phyloP scores from a whole-genome alignment of 352 stramenopile species.

The Phytophthora macrochlamydospora region DNA sequence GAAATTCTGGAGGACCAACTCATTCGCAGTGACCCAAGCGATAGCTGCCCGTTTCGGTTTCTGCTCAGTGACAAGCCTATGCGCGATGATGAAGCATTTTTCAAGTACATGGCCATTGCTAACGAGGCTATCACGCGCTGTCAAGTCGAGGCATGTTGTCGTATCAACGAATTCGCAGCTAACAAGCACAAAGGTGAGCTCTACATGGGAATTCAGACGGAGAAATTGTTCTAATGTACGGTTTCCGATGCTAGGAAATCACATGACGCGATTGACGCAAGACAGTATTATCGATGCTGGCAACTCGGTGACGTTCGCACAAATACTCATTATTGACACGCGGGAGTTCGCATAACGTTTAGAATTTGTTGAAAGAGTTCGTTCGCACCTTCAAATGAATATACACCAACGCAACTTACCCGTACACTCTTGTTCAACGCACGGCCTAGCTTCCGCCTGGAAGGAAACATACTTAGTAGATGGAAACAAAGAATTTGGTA shows the following conservation, averaged over 20 bases:
- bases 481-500: background rate
- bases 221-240: constrained; percentile 31
- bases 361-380: constrained; percentile 76
- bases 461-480: background rate
- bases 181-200: constrained; percentile 34
- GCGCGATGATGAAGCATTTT: constrained; percentile 37
- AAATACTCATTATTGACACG: background rate
- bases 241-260: constrained; percentile 47
- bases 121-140: constrained; percentile 39
- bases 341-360: constrained; percentile 2
- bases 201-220: constrained; percentile 16
- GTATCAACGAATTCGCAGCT: constrained; percentile 40
- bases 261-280: constrained; percentile 20
- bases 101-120: constrained; percentile 43
- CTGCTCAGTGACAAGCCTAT: constrained; percentile 24
- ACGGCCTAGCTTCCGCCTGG: constrained; percentile 91
- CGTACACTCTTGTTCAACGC: constrained; percentile 93
- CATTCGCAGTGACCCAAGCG: constrained; percentile 4
- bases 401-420: constrained; percentile 94
- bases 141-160: constrained; percentile 47
- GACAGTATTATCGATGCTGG: constrained; percentile 54
- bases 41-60: constrained; percentile 11
- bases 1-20: constrained; percentile 32
- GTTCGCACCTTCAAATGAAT: constrained; percentile 95
- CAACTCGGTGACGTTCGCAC: too few relatives aligned